Conservation (phyloP, 441 rosid species). For the Populus hybrid region DNA sequence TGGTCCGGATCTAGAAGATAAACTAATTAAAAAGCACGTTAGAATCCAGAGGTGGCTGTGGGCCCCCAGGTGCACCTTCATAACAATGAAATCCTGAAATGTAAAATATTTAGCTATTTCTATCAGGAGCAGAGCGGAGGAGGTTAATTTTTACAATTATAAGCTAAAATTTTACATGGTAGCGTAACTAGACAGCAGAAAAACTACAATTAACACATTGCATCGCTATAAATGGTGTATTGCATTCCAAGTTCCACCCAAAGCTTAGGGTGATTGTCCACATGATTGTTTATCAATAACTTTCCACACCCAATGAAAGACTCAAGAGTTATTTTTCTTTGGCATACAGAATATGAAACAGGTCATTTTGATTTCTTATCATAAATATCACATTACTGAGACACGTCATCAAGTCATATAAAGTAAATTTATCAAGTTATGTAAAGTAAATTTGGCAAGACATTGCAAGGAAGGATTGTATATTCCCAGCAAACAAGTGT, state of each 20-base stretch:
- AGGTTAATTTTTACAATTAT: neutral
- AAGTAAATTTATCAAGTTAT: neutral
- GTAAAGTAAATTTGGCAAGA: neutral
- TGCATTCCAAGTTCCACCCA: neutral
- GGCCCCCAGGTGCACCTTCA: neutral
- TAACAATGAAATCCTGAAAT: neutral
- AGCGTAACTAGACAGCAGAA: neutral
- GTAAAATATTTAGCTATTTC: neutral
- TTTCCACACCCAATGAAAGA: neutral
- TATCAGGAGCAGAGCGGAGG: neutral
- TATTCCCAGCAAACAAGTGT: neutral
- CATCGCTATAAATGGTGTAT: neutral
- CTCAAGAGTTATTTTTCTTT: neutral
- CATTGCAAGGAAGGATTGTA: neutral
- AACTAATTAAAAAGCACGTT: neutral
- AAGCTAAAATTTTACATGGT: neutral
- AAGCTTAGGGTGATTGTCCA: neutral
- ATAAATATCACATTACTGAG: neutral
- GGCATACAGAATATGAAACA: neutral
- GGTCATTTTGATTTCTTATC: neutral
- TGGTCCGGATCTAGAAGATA: slow-evolving; percentile 57
- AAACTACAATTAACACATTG: neutral
- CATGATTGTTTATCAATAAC: neutral
- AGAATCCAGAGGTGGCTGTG: neutral
- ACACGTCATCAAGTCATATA: neutral